phyloP scores from a whole-genome alignment of 1,139 yeast species.

The Protomyces inouyei region DNA sequence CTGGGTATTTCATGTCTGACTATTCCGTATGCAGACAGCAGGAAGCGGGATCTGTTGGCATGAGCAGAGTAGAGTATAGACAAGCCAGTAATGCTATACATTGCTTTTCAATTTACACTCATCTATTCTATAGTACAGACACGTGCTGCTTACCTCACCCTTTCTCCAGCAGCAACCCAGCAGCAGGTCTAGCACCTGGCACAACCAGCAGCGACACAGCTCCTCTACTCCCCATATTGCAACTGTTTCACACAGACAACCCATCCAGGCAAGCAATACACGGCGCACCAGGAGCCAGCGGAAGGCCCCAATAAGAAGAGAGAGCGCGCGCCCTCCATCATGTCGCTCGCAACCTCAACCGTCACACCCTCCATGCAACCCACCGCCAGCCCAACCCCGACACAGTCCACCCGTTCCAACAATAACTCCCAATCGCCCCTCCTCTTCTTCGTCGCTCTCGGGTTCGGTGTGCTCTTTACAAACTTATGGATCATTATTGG shows the following conservation, averaged over 20 bases:
- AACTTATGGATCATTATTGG: slow-evolving; percentile 42
- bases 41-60: neutral
- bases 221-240: no score
- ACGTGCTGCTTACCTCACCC: no score
- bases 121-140: no score
- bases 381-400: slow-evolving; percentile 18
- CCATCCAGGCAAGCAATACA: no score
- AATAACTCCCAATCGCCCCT: slow-evolving; percentile 32
- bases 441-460: slow-evolving; percentile 42
- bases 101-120: no score
- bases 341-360: neutral
- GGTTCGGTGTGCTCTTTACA: slow-evolving; percentile 42
- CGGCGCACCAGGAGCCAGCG: no score
- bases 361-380: slow-evolving; percentile 10
- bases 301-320: no score
- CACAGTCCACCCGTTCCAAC: slow-evolving; percentile 25
- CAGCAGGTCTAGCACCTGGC: no score
- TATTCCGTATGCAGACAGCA: slow-evolving; percentile 31
- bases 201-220: no score
- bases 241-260: no score
- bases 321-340: neutral
- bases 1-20: slow-evolving; percentile 43
- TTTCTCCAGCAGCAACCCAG: no score
- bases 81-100: neutral
- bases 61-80: neutral